These are phyloP conservation scores for Lepiota venenata DNA, from an alignment of 768 basidiomycete genomes.

Conservation along the genomic window DNA sequence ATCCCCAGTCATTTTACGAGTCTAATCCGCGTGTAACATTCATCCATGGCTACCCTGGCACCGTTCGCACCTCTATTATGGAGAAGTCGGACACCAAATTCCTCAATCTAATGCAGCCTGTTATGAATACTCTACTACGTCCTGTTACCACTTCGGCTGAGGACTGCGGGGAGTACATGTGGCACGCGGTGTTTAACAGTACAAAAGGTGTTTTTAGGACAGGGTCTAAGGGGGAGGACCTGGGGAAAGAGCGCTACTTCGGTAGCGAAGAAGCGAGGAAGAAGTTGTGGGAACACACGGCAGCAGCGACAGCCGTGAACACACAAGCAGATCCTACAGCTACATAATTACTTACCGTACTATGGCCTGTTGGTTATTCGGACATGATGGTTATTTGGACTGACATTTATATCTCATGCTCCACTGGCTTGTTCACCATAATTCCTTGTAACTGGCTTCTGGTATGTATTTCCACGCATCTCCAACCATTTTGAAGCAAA, in stretches of 20 bases:
- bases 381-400: no score
- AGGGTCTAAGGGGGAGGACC: constrained; percentile 30
- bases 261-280: constrained; percentile 33
- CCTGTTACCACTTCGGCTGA: constrained; percentile 22
- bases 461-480: no score
- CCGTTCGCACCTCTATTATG: constrained; percentile 32
- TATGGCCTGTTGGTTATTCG: no score
- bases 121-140: constrained; percentile 20
- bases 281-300: constrained; percentile 35
- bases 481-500: no score
- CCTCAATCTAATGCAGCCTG: constrained; percentile 18
- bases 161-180: constrained; percentile 37
- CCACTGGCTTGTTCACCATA: no score
- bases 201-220: constrained; percentile 28
- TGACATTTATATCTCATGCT: no score
- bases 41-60: constrained; percentile 34
- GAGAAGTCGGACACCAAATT: constrained; percentile 22
- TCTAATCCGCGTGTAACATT: constrained; percentile 30
- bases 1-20: constrained; percentile 27
- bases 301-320: constrained; percentile 9
- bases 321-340: neutral
- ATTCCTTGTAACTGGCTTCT: no score
- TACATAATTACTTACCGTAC: no score
- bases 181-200: constrained; percentile 26
- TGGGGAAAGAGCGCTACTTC: constrained; percentile 32